phyloP scores from a whole-genome alignment of 768 basidiomycete species.

The Kwoniella bestiolae region DNA sequence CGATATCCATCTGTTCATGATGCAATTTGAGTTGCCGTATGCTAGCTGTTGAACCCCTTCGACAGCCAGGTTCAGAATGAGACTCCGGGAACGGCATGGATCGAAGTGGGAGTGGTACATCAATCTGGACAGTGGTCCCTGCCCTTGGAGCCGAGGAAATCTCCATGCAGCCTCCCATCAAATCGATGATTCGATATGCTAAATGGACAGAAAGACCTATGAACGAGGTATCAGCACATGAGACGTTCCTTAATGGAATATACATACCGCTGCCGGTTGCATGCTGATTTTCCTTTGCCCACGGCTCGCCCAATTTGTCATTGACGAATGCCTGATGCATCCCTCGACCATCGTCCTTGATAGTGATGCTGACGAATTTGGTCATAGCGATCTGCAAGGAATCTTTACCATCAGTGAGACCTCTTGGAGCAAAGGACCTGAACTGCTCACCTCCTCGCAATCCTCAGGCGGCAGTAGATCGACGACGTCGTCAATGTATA shows the following conservation, averaged over 20 bases:
- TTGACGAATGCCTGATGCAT: slow-evolving; percentile 37
- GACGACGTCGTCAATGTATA: slow-evolving; percentile 43
- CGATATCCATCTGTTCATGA: slow-evolving; percentile 7
- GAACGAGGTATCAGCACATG: too few species aligned
- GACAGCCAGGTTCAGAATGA: not conserved
- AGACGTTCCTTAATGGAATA: too few species aligned
- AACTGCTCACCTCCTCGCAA: slow-evolving; percentile 40
- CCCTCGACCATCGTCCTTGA: slow-evolving; percentile 44
- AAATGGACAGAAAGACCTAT: slow-evolving; percentile 47
- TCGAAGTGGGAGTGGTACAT: slow-evolving; percentile 43
- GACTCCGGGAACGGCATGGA: slow-evolving; percentile 9
- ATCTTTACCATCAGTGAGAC: not conserved
- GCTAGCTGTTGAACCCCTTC: slow-evolving; percentile 1
- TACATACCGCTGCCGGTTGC: slow-evolving; percentile 43
- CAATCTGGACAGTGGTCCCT: slow-evolving; percentile 47
- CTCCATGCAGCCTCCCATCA: slow-evolving; percentile 53
- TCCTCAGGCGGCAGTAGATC: slow-evolving; percentile 40
- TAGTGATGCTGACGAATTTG: slow-evolving; percentile 46
- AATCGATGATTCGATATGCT: slow-evolving; percentile 50
- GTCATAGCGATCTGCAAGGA: slow-evolving; percentile 30
- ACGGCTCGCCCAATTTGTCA: slow-evolving; percentile 45
- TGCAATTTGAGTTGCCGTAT: slow-evolving; percentile 9
- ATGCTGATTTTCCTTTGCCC: slow-evolving; percentile 48
- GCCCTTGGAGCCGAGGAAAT: slow-evolving; percentile 44
- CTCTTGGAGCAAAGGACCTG: not conserved